Evolutionary conservation across 257 asterid species (phyloP), one percentile per base, ranked within the genome.

Genomic region (Solanum sparsipilum): DNA sequence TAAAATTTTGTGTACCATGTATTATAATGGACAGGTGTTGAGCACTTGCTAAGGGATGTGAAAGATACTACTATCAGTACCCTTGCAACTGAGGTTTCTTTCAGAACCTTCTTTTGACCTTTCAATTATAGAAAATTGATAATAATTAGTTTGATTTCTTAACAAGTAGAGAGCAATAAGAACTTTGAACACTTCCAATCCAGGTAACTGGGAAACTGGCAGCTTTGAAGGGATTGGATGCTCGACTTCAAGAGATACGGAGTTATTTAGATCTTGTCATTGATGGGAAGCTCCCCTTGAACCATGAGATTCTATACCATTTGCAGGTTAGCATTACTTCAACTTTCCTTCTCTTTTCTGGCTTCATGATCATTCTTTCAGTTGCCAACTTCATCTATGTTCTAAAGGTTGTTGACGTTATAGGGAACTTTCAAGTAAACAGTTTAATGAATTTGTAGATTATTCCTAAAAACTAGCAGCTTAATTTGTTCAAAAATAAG

Each of bases 151-250:
- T 11, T 65, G 46, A 46, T 63, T 6, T 85, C 74, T 81, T 81
- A 29, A 29, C 68, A 18, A 81, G 68, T 81, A 81, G 29, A 46
- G 68, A 34, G 15, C 16, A 46, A 16, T 46, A 81, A 81, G 85
- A 44, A 81, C 85, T 46, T 46, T 81, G 29, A 81, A 46, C 29
- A 81, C 39, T 46, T 46, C 20, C 85, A 79, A 79, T 90, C 38
- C 93, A 96, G 99, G 98, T 96, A 84, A 95, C 96, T 86, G 99
- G 98, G 68, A 97, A 97, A 89, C 98, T 97, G 79, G 95, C 96
- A 56, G 99, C 98, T 85, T 93, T 97, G 90, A 97, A 94, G 93
- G 99, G 98, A 71, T 92, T 97, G 92, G 99, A 97, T 92, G 98
- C 98, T 56, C 94, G 99, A 34, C 92, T 97, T 85, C 93, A 91